Base-by-base conservation (phyloP, 805 yeast species). In the Candida lessepsii region DNA sequence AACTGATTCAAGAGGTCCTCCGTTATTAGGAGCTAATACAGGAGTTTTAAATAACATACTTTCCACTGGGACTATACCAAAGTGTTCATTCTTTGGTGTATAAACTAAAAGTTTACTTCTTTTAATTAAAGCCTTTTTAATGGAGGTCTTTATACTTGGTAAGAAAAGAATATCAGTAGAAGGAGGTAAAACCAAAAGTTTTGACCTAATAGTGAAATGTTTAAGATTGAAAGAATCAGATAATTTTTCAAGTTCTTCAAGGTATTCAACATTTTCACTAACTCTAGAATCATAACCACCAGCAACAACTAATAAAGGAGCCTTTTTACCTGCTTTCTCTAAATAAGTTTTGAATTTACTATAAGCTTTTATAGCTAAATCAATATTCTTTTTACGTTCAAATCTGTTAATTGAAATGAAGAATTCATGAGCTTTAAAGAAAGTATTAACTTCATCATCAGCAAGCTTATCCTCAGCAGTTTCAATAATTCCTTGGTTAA, bases 1-100 rank as follows among this genome's bases (percentile, higher is more conserved):
- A 8, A 84, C 66, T 0, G 96, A 83, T 57, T 93, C 99, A 25
- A 81, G 62, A 0, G 99, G 99, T 0, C 99, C 99, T 19, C 99
- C 99, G 28, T 80, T 80, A 53, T 86, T 80, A 4, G 83, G 82
- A 0, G 96, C 96, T 37, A 93, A 64, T 0, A 90, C 96, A 0
- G 96, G 88, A 0, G 83, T 82, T 20, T 86, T 83, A 42, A 77
- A 71, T 34, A 83, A 73, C 97, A 93, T 90, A 9, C 96, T 90
- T 58, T 93, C 99, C 11, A 93, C 71, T 1, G 99, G 99, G 8
- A 93, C 99, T 48, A 93, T 93, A 10, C 99, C 99, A 57, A 93
- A 93, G 64, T 93, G 99, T 60, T 93, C 99, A 52, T 75, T 76
- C 0, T 85, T 72, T 2, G 99, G 99, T 0, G 99, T 93, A 57